Conservation (phyloP, 73 alveolate genomes). For the Effrenium voratum region DNA sequence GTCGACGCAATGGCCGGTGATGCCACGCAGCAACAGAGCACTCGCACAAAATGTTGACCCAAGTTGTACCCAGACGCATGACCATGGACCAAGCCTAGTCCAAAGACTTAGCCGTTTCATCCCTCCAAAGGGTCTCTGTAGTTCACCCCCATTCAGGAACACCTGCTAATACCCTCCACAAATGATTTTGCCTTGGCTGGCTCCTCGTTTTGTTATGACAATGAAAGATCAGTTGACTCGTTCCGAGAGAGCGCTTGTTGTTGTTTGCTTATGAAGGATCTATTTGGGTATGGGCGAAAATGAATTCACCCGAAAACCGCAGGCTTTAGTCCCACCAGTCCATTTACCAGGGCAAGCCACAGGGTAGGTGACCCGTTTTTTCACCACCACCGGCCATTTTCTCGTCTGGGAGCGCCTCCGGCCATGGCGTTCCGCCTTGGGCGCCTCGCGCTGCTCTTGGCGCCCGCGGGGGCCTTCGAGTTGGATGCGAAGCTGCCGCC, state of each 20-base stretch:
- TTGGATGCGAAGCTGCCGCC: constrained; percentile 16
- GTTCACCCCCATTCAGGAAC: too few relatives aligned
- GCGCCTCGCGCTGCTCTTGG: neutral
- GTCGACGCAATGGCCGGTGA: too few relatives aligned
- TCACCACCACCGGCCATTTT: neutral
- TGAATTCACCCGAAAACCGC: neutral
- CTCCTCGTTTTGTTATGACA: too few relatives aligned
- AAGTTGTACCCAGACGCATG: too few relatives aligned
- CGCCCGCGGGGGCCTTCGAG: neutral
- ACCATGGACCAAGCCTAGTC: too few relatives aligned
- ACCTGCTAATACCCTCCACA: too few relatives aligned
- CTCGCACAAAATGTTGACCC: too few relatives aligned
- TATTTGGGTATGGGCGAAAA: neutral
- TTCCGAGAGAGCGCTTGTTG: neutral
- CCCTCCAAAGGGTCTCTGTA: too few relatives aligned
- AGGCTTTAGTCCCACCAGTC: neutral
- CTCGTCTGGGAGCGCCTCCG: neutral
- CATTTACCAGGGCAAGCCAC: neutral
- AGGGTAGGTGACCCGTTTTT: neutral
- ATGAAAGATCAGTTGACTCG: too few relatives aligned
- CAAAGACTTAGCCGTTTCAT: too few relatives aligned
- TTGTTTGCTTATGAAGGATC: neutral
- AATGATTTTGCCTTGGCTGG: too few relatives aligned
- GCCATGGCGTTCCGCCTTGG: neutral
- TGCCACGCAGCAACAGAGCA: too few relatives aligned